phyloP scores from a whole-genome alignment of 2,329 filamentous ascomycete genomes.

The Aspergillus tamarii region DNA sequence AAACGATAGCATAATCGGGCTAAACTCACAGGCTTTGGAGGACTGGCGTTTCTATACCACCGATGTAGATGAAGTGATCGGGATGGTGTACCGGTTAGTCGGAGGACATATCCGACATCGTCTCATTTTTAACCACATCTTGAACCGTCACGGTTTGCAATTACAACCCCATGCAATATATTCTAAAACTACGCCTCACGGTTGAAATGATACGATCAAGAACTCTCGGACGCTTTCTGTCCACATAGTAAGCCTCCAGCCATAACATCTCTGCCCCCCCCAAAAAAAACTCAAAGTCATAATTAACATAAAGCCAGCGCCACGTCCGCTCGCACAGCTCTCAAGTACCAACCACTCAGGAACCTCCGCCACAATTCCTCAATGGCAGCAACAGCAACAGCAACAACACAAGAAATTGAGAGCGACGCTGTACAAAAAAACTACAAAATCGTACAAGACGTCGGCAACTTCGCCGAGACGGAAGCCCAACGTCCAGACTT shows the following conservation, averaged over 20 bases:
- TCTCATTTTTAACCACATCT: not conserved
- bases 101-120: not conserved
- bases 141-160: not conserved
- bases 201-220: not conserved
- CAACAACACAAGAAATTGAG: not conserved
- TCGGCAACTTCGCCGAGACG: conserved; percentile 31
- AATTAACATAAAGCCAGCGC: not conserved
- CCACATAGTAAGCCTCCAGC: not conserved
- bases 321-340: not conserved
- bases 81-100: not conserved
- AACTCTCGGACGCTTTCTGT: not conserved
- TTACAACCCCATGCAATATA: not conserved
- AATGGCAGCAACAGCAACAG: not conserved
- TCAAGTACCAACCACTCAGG: not conserved
- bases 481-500: conserved; percentile 41
- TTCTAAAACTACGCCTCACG: not conserved
- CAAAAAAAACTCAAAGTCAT: not conserved
- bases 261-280: not conserved
- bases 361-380: not conserved
- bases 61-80: not conserved
- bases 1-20: not conserved
- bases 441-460: conserved; percentile 27
- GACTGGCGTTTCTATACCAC: not conserved
- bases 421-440: not conserved
- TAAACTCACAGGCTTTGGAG: not conserved